A percentile compares a stretch with the other conserved stretches of the same genome.
These are phyloP conservation scores for Mucor piriformis DNA, from an alignment of 371 early-diverging fungal species.

Conservation along the genomic window DNA sequence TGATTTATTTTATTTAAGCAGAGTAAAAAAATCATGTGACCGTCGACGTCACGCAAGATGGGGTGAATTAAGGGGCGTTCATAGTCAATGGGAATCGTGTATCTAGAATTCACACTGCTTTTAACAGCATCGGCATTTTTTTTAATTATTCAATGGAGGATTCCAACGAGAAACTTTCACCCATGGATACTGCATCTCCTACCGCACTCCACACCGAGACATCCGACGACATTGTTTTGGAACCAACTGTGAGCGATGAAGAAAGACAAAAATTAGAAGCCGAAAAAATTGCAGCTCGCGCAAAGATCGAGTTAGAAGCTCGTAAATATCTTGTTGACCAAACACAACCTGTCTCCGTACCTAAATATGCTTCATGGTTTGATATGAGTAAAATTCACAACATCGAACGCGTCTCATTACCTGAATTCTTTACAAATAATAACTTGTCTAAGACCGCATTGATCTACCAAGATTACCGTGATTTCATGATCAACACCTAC, in stretches of 20 bases:
- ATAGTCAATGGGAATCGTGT: no score
- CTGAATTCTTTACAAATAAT: constrained; percentile 93
- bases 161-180: background rate
- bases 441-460: constrained; percentile 92
- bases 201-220: no score
- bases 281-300: constrained; percentile 18
- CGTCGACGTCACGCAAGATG: no score
- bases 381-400: constrained; percentile 81
- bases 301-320: constrained; percentile 69
- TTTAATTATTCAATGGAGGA: no score
- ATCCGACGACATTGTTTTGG: background rate
- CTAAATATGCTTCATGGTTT: constrained; percentile 96
- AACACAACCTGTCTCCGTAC: constrained; percentile 76
- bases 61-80: no score
- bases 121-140: no score
- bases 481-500: constrained; percentile 97
- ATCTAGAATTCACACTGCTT: no score
- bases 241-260: background rate
- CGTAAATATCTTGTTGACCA: constrained; percentile 73
- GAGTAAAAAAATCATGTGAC: no score
- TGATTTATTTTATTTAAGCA: no score
- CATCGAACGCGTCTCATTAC: constrained; percentile 89
- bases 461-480: constrained; percentile 94
- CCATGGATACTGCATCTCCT: constrained; percentile 2
- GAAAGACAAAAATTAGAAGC: constrained; percentile 1